A percentile compares a stretch with the other conserved stretches of the same genome.
These are phyloP conservation scores for Kwoniella sp. DNA, from an alignment of 768 basidiomycete species.

Conservation along the genomic window DNA sequence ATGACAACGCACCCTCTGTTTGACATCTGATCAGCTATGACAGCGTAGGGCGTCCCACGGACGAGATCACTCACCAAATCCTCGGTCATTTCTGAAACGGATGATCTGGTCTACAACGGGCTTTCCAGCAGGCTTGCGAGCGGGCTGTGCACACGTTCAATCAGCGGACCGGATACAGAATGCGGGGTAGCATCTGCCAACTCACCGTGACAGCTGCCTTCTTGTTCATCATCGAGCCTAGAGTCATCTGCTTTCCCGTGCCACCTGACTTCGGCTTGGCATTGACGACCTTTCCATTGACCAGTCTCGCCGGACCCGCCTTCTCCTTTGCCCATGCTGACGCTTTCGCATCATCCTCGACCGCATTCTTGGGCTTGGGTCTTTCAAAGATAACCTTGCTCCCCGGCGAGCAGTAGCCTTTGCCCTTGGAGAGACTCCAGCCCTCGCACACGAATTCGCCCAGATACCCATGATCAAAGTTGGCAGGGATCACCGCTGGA, in stretches of 20 bases:
- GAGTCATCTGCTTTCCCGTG: conserved; percentile 45
- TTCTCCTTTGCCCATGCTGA: conserved; percentile 30
- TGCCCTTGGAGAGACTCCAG: conserved; percentile 47
- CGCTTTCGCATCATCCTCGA: conserved; percentile 19
- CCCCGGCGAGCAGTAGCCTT: conserved; percentile 46
- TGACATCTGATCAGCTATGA: background rate
- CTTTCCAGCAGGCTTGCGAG: conserved; percentile 27
- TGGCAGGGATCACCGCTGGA: conserved; percentile 16
- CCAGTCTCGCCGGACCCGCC: conserved; percentile 32
- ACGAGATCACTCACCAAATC: conserved; percentile 24
- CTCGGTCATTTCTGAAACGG: conserved; percentile 44
- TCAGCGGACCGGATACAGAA: too few relatives aligned
- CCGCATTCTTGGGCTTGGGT: conserved; percentile 29
- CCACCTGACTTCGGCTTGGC: conserved; percentile 29
- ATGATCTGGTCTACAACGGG: conserved; percentile 44
- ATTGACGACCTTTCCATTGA: conserved; percentile 45
- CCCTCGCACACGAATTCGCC: conserved; percentile 48
- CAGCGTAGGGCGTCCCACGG: too few relatives aligned
- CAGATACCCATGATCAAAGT: conserved; percentile 38
- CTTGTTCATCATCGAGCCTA: conserved; percentile 45
- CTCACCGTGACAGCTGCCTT: conserved; percentile 20
- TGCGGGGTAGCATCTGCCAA: too few relatives aligned
- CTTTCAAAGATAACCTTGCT: conserved; percentile 41
- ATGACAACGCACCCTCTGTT: conserved; percentile 11
- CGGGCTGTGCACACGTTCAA: too few relatives aligned